Conservation (phyloP, 2,329 filamentous ascomycete species). For the Trichoderma sp. region DNA sequence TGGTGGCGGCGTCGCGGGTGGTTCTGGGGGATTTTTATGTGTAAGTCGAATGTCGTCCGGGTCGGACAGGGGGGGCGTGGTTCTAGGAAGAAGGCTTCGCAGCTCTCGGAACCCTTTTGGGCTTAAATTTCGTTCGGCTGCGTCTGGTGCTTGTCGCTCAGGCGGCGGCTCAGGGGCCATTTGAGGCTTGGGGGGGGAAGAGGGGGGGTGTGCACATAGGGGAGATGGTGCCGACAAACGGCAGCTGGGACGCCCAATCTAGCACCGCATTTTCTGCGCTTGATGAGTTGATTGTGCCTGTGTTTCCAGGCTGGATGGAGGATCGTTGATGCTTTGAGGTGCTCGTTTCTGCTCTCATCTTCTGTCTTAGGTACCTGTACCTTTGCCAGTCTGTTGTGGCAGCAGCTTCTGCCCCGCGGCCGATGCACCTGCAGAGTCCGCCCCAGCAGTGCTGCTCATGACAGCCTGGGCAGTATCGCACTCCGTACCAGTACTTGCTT, state of each 20-base stretch:
- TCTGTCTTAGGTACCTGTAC: not conserved
- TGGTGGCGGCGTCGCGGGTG: slow-evolving; percentile 26
- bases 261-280: not conserved
- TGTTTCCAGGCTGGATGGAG: not conserved
- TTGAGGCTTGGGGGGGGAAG: not conserved
- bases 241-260: not conserved
- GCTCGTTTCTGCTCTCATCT: no score
- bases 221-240: no score
- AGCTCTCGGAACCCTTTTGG: slow-evolving; percentile 14
- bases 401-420: not conserved
- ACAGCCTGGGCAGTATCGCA: no score
- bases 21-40: slow-evolving; percentile 27
- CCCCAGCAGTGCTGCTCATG: no score
- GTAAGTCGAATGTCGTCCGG: slow-evolving; percentile 25
- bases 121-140: not conserved
- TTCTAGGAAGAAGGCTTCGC: slow-evolving; percentile 16
- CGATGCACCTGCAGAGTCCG: not conserved
- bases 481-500: no score
- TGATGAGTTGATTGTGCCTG: not conserved
- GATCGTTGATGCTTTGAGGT: no score
- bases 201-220: not conserved
- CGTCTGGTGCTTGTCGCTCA: no score
- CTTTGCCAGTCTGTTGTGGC: not conserved
- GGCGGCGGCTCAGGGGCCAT: not conserved
- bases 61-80: slow-evolving; percentile 25